These are phyloP conservation scores for Lactarius trivialis DNA, from an alignment of 768 basidiomycete species.

Conservation along the genomic window DNA sequence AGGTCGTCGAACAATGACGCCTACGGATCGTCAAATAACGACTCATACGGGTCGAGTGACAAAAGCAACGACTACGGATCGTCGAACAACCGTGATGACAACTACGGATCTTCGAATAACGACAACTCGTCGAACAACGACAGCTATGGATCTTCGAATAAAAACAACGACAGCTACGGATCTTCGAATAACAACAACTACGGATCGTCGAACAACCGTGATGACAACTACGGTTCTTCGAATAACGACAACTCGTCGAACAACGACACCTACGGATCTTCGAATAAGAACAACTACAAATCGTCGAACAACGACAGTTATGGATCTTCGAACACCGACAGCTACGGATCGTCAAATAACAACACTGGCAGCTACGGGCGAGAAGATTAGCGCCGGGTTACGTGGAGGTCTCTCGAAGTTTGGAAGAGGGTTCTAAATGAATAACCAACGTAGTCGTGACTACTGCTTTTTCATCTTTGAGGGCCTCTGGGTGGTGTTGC, in stretches of 20 bases:
- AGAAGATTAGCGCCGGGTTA: slow-evolving; percentile 35
- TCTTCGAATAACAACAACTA: slow-evolving; percentile 26
- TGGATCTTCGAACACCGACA: too few species aligned
- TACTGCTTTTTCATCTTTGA: not conserved
- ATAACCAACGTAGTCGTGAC: not conserved
- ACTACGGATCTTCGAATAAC: not conserved
- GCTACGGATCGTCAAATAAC: slow-evolving; percentile 25
- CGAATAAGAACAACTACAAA: slow-evolving; percentile 7
- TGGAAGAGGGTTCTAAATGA: not conserved
- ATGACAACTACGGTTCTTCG: too few species aligned
- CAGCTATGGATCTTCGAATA: too few species aligned
- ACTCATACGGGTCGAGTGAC: slow-evolving; percentile 10
- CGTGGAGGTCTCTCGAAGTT: slow-evolving; percentile 20
- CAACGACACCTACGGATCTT: not conserved
- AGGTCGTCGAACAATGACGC: slow-evolving; percentile 17
- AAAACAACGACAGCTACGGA: slow-evolving; percentile 28
- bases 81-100: not conserved
- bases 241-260: slow-evolving; percentile 14
- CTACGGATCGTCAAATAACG: slow-evolving; percentile 25
- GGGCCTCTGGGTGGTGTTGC: not conserved
- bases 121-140: too few species aligned
- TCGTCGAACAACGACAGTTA: slow-evolving; percentile 27
- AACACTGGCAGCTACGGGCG: too few species aligned
- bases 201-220: too few species aligned
- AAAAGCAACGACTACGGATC: not conserved